Evolutionary conservation across 148 eudicot genomes (phyloP).

Genomic region (Chenopodium suecicum): DNA sequence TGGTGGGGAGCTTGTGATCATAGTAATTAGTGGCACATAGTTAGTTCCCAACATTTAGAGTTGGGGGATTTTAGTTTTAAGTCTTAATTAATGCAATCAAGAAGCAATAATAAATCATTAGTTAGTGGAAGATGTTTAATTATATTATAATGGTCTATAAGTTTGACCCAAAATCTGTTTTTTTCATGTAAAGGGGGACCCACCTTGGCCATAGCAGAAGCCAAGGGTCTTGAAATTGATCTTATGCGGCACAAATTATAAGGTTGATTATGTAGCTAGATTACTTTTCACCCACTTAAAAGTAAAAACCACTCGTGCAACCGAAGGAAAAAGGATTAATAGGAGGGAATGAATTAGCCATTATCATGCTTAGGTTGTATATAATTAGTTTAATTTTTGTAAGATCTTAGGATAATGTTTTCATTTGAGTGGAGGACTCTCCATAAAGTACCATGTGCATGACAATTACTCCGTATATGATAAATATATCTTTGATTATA

Average conservation of each 20-base stretch:
- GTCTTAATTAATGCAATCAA: slow-evolving; percentile 10
- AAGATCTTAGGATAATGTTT: slow-evolving; percentile 38
- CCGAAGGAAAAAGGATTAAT: slow-evolving; percentile 6
- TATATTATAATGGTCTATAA: not conserved
- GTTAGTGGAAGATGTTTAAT: slow-evolving; percentile 26
- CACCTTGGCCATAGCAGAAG: slow-evolving; percentile 16
- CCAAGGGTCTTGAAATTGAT: slow-evolving; percentile 16
- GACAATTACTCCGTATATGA: not conserved
- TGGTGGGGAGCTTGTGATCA: slow-evolving; percentile 25
- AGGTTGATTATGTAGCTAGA: not conserved
- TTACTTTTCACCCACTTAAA: slow-evolving; percentile 12
- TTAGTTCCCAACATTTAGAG: slow-evolving; percentile 3
- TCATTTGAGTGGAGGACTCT: slow-evolving; percentile 22
- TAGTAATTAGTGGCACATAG: slow-evolving; percentile 12
- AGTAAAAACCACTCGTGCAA: slow-evolving; percentile 37
- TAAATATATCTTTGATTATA: not conserved
- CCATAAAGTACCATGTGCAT: slow-evolving; percentile 10
- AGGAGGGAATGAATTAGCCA: not conserved
- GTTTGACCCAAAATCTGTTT: slow-evolving; percentile 17
- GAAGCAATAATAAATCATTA: slow-evolving; percentile 11
- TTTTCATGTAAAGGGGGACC: slow-evolving; percentile 6
- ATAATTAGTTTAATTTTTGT: not conserved
- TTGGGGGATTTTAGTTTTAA: not conserved
- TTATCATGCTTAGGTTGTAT: slow-evolving; percentile 3
- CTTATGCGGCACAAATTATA: not conserved